Evolutionary conservation across 495 filamentous ascomycete genomes (phyloP).

Genomic region (Zalerion maritima): DNA sequence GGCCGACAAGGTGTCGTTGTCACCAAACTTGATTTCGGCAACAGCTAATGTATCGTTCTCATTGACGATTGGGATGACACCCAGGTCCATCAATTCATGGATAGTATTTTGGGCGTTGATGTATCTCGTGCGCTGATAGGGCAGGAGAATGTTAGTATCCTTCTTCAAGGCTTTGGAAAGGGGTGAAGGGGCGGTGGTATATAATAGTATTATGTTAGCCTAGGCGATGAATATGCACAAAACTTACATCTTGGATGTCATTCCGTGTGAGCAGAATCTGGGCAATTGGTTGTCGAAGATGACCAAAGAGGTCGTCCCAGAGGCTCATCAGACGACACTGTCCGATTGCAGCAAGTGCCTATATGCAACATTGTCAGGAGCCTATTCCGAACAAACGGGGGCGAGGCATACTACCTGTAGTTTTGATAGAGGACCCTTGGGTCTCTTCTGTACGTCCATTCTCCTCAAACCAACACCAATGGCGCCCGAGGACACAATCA

Average conservation of each 20-base stretch:
- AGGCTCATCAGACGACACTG: conserved; percentile 92
- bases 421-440: conserved; percentile 73
- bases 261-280: conserved; percentile 93
- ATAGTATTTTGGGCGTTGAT: conserved; percentile 93
- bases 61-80: conserved; percentile 95
- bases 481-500: conserved; percentile 91
- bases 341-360: conserved; percentile 90
- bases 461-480: conserved; percentile 83
- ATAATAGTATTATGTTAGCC: not conserved
- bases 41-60: conserved; percentile 97
- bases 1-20: conserved; percentile 93
- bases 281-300: conserved; percentile 77
- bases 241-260: conserved; percentile 81
- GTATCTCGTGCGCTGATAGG: conserved; percentile 68
- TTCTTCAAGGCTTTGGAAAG: not conserved
- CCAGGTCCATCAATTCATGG: conserved; percentile 78
- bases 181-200: not conserved
- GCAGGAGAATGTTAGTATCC: conserved; percentile 1
- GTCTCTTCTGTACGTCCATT: conserved; percentile 80
- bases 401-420: conserved; percentile 44
- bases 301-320: conserved; percentile 83
- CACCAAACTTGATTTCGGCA: conserved; percentile 97
- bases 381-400: too few species aligned
- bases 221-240: not conserved
- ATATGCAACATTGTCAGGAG: conserved; percentile 1